Base-by-base conservation (phyloP, 352 stramenopile genomes). In the Paralagenidium karlingii region DNA sequence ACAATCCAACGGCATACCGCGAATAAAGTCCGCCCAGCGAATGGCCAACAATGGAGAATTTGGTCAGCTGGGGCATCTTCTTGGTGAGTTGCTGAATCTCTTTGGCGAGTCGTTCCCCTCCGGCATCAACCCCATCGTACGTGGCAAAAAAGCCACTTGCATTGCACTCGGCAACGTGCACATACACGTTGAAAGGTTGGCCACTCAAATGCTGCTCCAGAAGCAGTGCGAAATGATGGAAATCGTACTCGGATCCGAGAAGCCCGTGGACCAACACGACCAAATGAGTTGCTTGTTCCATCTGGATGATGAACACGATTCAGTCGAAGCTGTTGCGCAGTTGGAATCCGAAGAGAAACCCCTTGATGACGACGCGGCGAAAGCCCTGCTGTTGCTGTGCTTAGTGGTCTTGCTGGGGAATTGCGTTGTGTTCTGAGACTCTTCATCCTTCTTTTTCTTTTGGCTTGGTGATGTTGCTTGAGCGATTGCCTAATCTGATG, bases 11-110 rank as follows among this genome's bases (percentile, higher is more conserved):
- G 47, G 65, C 82, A 52, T 82, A 90, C 33, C 76, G 68, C n/a
- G 63, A 58, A 45, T 90, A 90, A 15, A 90, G 55, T 1, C 76
- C 76, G 30, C 76, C 76, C 11, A 90, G 63, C 26, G 76, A 90
- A 43, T 90, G 76, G 4, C 73, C 76, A 18, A 85, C 48, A 43
- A 86, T 58, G 20, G 76, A 90, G 20, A 90, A 58, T 45, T 82
- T 82, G 27, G 48, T 29, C 25, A 89, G 47, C 2, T 60, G 50
- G 8, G 75, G 68, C 66, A 84, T 82, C n/a, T 53, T 43, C 15
- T n/a, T 40, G 1, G 65, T 63, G 40, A 89, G 22, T 12, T 34
- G 12, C 39, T 71, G 43, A 32, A 90, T 58, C 50, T 90, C 73
- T 31, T 86, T 45, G 0, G 76, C 76, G n/a, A 90, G 57, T 7